Conservation (phyloP, 768 basidiomycete species). For the Leccinum obscurum region DNA sequence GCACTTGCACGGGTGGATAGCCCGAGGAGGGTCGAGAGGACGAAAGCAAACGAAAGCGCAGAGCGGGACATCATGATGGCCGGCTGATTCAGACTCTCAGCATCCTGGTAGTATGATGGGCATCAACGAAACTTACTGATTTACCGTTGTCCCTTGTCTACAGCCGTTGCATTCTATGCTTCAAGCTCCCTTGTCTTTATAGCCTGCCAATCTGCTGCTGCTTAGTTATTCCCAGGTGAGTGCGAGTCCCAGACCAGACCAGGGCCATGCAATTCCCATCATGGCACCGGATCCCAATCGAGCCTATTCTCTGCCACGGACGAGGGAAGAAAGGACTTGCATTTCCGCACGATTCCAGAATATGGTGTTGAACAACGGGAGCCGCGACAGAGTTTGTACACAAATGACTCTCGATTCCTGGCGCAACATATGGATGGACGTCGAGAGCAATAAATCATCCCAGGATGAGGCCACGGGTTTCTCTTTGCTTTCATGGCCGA, state of each 20-base stretch:
- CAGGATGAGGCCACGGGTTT: background rate
- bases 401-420: too few relatives aligned
- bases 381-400: too few relatives aligned
- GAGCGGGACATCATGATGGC: background rate
- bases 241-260: background rate
- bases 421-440: too few relatives aligned
- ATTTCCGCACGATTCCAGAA: too few relatives aligned
- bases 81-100: too few relatives aligned
- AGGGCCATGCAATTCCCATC: too few relatives aligned
- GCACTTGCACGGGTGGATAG: background rate
- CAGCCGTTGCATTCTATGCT: background rate
- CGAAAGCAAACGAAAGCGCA: too few relatives aligned
- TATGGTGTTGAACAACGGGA: too few relatives aligned
- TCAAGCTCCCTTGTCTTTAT: background rate
- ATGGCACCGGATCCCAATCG: background rate
- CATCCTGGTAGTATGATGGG: too few relatives aligned
- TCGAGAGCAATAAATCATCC: too few relatives aligned
- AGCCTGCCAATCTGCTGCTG: background rate
- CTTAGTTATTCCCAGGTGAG: background rate
- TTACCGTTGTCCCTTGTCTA: background rate
- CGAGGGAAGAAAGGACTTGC: too few relatives aligned
- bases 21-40: background rate
- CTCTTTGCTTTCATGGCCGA: background rate
- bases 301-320: background rate
- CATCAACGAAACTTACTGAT: background rate